Base-by-base conservation (phyloP, 768 basidiomycete genomes). In the Mycena maculata region DNA sequence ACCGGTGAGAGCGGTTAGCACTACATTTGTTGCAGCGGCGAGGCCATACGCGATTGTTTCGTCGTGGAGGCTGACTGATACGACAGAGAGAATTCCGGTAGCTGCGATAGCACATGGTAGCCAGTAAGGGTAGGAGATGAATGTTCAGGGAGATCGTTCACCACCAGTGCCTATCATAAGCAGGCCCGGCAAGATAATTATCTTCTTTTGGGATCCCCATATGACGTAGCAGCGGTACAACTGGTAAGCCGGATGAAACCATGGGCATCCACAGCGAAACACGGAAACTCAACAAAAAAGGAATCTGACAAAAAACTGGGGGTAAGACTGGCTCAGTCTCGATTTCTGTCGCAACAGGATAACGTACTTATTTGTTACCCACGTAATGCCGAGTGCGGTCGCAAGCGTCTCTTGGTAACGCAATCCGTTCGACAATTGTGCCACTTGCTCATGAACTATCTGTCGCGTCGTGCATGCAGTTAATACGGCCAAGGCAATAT, bases 141-240 rank as follows among this genome's bases (percentile, higher is more conserved):
- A 54, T 28, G 25, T 54, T 54, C 53, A 54, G 53, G 48, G 53
- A 54, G 38, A 54, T 39, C 36, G 44, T 25, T 57, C 44, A 57
- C 56, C 56, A 27, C n/a, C 39, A 36, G 56, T 57, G 41, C 41
- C 18, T 44, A 57, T 42, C 41, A 42, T 57, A 57, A 57, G 56
- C 28, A 57, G 41, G 27, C 41, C 56, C 44, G 56, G 56, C 44
- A 57, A 57, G 18, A 57, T 45, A 45, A 57, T 57, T 57, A 45
- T 22, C n/a, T 45, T 45, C n/a, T 44, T 44, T 31, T 45, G 56
- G 31, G 41, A 57, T 42, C 56, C 56, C 56, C 56, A 57, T 42
- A 57, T 45, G 42, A 57, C 56, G 56, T 57, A 57, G 56, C 56
- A 57, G 39, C 56, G 56, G 45, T 57, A 57, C 44, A 57, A 57